Evolutionary conservation across 164 flowering plant species (phyloP).

Genomic region (Vitis vinifera): DNA sequence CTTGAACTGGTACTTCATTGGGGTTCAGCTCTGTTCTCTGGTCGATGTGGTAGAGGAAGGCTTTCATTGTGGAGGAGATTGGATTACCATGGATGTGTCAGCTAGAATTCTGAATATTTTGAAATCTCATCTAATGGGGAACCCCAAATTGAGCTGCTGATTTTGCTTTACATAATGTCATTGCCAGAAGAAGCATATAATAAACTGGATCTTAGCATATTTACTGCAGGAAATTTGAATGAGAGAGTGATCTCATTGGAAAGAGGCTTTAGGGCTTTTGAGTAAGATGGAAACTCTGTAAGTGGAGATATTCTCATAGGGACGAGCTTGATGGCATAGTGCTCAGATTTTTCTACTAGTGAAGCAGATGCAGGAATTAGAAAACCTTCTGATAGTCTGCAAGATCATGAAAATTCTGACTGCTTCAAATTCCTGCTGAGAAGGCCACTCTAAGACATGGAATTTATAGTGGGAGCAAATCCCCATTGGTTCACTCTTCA

Average conservation of each 20-base stretch:
- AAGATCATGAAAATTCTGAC: conserved; percentile 18
- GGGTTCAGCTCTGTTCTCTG: conserved; percentile 54
- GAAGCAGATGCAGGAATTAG: conserved; percentile 9
- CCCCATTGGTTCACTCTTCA: conserved; percentile 27
- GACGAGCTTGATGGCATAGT: not conserved
- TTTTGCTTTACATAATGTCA: conserved; percentile 57
- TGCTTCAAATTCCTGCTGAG: conserved; percentile 15
- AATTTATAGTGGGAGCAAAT: conserved; percentile 24
- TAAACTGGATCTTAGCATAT: conserved; percentile 41
- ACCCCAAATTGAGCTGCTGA: conserved; percentile 74
- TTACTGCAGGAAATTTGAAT: conserved; percentile 22
- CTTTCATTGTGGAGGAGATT: conserved; percentile 75
- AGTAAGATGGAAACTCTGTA: too few species aligned
- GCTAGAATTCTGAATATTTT: conserved; percentile 77
- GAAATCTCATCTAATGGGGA: conserved; percentile 77
- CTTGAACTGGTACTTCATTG: conserved; percentile 61
- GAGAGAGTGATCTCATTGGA: conserved; percentile 23
- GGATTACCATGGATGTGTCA: conserved; percentile 55
- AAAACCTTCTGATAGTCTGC: conserved; percentile 8
- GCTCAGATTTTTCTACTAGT: conserved; percentile 10
- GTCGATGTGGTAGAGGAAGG: conserved; percentile 61
- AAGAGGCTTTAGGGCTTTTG: conserved; percentile 12
- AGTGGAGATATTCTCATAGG: not conserved
- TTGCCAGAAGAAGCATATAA: conserved; percentile 56
- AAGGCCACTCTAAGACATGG: conserved; percentile 3